Conservation (phyloP, 192 early-diverging fungal genomes). For the Dissophora globulifera region DNA sequence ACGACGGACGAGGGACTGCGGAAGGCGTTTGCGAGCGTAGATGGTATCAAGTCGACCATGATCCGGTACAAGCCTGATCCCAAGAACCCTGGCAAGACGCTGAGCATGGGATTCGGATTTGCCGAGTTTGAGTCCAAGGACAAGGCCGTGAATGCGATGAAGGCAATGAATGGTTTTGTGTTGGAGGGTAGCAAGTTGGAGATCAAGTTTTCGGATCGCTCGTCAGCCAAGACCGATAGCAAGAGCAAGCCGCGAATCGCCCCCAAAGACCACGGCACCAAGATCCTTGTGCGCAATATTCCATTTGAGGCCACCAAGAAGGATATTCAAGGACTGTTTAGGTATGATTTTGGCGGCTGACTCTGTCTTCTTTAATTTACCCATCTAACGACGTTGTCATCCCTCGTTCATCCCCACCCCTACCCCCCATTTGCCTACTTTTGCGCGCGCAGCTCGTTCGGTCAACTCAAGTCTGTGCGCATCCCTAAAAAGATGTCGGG, state of each 20-base stretch:
- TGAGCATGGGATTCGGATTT: constrained; percentile 98
- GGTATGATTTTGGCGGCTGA: constrained; percentile 58
- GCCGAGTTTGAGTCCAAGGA: constrained; percentile 88
- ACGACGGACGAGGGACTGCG: constrained; percentile 85
- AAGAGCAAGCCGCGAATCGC: constrained; percentile 36
- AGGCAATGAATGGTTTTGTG: constrained; percentile 84
- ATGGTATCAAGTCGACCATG: constrained; percentile 83
- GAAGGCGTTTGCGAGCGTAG: constrained; percentile 76
- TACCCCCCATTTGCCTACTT: too few relatives aligned
- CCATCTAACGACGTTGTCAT: too few relatives aligned
- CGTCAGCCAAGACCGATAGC: constrained; percentile 57
- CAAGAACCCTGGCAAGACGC: constrained; percentile 79
- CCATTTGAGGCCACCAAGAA: constrained; percentile 97
- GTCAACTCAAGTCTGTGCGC: constrained; percentile 94
- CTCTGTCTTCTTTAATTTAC: not conserved
- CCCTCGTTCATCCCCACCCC: too few relatives aligned
- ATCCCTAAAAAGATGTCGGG: constrained; percentile 95
- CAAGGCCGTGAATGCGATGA: constrained; percentile 84
- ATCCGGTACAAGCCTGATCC: constrained; percentile 88
- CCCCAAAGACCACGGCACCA: constrained; percentile 76
- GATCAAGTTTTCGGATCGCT: constrained; percentile 89
- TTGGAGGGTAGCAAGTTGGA: constrained; percentile 91
- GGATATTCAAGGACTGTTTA: constrained; percentile 90
- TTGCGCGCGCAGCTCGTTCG: constrained; percentile 94
- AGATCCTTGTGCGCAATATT: constrained; percentile 93